phyloP scores from a whole-genome alignment of 2,329 filamentous ascomycete genomes.

The Magnaporthiopsis incrustans region DNA sequence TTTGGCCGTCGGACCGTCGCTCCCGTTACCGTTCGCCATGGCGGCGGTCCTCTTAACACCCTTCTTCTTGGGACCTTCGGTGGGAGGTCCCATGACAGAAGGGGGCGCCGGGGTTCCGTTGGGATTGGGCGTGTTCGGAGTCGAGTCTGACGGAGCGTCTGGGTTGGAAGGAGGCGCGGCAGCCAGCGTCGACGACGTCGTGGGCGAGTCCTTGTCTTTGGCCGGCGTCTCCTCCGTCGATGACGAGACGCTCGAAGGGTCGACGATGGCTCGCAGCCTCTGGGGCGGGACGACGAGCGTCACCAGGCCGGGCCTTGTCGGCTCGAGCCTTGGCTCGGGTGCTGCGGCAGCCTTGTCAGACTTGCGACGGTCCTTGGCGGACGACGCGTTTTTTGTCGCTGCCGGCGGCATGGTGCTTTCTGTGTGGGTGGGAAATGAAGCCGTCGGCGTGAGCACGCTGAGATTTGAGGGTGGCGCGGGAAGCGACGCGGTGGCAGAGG shows the following conservation, averaged over 20 bases:
- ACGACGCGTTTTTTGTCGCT: constrained; percentile 24
- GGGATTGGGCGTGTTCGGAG: constrained; percentile 48
- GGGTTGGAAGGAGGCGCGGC: not conserved
- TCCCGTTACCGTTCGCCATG: constrained; percentile 46
- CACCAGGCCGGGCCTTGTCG: constrained; percentile 27
- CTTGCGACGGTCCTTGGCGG: constrained; percentile 36
- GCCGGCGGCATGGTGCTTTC: constrained; percentile 24
- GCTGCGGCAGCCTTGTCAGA: constrained; percentile 22
- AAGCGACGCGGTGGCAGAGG: not conserved
- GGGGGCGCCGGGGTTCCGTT: constrained; percentile 46
- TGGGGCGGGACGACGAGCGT: constrained; percentile 44
- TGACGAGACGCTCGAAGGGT: constrained; percentile 32
- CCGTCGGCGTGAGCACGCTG: not conserved
- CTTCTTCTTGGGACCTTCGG: constrained; percentile 64
- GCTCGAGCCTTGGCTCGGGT: not conserved
- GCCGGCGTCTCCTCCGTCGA: constrained; percentile 30
- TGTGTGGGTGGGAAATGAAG: not conserved
- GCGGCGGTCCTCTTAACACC: constrained; percentile 62
- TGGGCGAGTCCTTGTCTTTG: constrained; percentile 20
- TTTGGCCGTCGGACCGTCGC: constrained; percentile 54
- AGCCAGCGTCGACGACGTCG: not conserved
- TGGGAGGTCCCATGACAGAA: constrained; percentile 50
- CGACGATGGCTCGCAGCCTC: constrained; percentile 42
- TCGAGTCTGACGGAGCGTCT: constrained; percentile 31
- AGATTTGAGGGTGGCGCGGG: not conserved